Base-by-base conservation (phyloP, 495 filamentous ascomycete species). In the Tuber brumale region DNA sequence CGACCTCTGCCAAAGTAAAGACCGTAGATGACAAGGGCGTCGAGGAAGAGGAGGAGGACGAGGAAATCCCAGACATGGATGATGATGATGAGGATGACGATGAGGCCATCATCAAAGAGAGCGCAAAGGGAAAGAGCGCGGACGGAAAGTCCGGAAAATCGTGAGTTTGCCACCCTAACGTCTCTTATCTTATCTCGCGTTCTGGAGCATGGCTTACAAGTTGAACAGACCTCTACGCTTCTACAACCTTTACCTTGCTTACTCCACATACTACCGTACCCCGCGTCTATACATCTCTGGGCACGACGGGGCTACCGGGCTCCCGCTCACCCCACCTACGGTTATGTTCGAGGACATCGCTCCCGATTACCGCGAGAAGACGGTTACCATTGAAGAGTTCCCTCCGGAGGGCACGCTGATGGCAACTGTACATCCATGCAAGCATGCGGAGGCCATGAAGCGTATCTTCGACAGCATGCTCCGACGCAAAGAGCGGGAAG, bases 311-410 rank as follows among this genome's bases (percentile, higher is more conserved):
- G 86, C 89, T 5, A 88, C 92, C n/a, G 88, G 90, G 74, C 91
- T 92, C 37, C 90, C 93, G 78, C 94, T 97, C 8, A 92, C 97
- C 39, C 88, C 92, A 9, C 96, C 95, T 3, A 89, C 91, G 39
- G 87, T 91, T 39, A 98, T 99, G 96, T 97, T 98, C 92, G 95
- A 99, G 83, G 96, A 99, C 81, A 98, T 99, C 81, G 92, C 97
- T 43, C 95, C 96, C 81, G 96, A 99, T 87, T 99, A 99, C 87
- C 97, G 97, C 83, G 95, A 98, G 85, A 99, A 99, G 86, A 99
- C 95, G 12, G 95, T 99, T 76, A 99, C 96, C 23, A 89, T 98
- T 61, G 96, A 99, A 84, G 93, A 97, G 83, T 99, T 99, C 84
- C 85, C 87, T 16, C 80, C 81, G 10, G 88, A 88, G 80, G 89